phyloP scores from a whole-genome alignment of 2,329 filamentous ascomycete species.

The Penicillium sp. region DNA sequence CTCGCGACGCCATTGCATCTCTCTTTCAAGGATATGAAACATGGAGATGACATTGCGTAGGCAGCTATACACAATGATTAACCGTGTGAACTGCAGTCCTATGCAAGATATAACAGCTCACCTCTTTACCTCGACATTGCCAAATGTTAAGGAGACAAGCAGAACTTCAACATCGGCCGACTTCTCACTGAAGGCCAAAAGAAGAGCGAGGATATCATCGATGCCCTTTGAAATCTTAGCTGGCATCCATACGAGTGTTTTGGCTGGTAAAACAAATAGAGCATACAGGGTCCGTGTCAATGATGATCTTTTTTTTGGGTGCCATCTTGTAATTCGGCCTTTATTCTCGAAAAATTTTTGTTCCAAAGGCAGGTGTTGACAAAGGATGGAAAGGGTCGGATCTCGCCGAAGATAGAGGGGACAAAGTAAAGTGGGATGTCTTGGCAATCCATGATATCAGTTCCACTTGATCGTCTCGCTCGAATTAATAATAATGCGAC shows the following conservation, averaged over 20 bases:
- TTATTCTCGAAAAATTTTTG: not conserved
- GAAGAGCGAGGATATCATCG: constrained; percentile 87
- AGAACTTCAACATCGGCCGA: constrained; percentile 84
- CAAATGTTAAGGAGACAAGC: constrained; percentile 88
- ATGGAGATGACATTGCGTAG: constrained; percentile 86
- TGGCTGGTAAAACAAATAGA: not conserved
- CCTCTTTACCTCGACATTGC: constrained; percentile 88
- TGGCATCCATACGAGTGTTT: not conserved
- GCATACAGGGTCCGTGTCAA: constrained; percentile 89
- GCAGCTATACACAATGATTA: constrained; percentile 60
- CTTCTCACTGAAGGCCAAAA: constrained; percentile 81
- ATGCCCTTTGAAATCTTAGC: constrained; percentile 60
- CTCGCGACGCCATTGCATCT: constrained; percentile 79
- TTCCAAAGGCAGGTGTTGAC: not conserved
- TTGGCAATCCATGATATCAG: constrained; percentile 24
- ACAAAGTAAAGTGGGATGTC: constrained; percentile 26
- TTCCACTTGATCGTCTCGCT: constrained; percentile 17
- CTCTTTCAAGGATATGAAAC: constrained; percentile 90
- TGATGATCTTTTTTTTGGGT: constrained; percentile 73
- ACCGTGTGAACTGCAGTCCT: not conserved
- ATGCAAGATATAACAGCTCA: constrained; percentile 38
- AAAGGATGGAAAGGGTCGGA: not conserved
- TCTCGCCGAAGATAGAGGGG: constrained; percentile 1
- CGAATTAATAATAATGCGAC: constrained; percentile 1
- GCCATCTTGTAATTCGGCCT: constrained; percentile 10